Base-by-base conservation (phyloP, 1,284 basidiomycete species). In the Coniferiporia weirii region DNA sequence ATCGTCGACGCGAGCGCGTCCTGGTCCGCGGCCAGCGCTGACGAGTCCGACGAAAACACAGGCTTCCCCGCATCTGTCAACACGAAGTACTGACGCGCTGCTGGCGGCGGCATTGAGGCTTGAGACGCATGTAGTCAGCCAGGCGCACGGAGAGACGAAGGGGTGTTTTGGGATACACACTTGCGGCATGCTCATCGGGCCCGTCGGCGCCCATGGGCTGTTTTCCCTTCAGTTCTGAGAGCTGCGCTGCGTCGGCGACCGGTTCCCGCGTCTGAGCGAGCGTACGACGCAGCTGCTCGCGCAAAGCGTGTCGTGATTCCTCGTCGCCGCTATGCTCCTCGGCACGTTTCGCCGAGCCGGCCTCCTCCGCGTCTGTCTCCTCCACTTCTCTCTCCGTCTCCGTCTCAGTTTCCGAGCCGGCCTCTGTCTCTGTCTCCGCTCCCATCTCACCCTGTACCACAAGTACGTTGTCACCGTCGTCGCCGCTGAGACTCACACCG, bases 51-150 rank as follows among this genome's bases (percentile, higher is more conserved):
- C 22, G 85, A 79, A 69, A 91, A 96, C 13, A 97, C 93, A 12
- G 94, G 94, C 71, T 98, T 98, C 36, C 95, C 95, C 20, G 95
- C 94, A 64, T 95, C 86, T 0, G 93, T 97, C n/a, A 97, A 78
- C 9, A 97, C 83, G 67, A 91, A 96, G 71, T 96, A 98, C 67
- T 91, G 83, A 55, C 93, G 79, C n/a, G 82, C 82, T 54, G 78
- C 75, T 69, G 27, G 82, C 87, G 54, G 70, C 68, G 53, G 80
- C 73, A 38, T 62, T 72, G 71, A 57, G n/a, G 34, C 38, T n/a
- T n/a, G 15, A 22, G 8, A 36, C 12, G 15, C 27, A 27, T 5
- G 5, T 27, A 27, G 27, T 27, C 27, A 27, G 47, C 38, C 2
- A 44, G 20, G 5, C 36, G 20, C 52, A 13, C 27, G 27, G 27